Conservation (phyloP, 441 rosid species). For the Brassica hybrid region DNA sequence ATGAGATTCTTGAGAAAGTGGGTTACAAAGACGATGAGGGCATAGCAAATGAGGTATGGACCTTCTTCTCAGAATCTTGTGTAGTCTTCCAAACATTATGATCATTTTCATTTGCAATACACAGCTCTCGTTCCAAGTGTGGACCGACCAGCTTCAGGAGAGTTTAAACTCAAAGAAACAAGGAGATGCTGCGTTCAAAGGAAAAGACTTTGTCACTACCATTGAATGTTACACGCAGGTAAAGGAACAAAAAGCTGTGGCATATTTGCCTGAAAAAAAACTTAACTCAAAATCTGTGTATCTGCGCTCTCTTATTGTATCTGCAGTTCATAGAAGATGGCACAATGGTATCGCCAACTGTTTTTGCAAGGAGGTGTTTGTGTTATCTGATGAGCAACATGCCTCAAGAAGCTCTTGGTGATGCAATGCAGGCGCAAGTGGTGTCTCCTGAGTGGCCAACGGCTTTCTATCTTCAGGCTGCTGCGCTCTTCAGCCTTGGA, state of each 20-base stretch:
- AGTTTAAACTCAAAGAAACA: constrained; percentile 80
- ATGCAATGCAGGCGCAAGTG: constrained; percentile 96
- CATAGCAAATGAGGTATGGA: constrained; percentile 80
- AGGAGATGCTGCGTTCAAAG: constrained; percentile 87
- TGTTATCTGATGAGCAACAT: constrained; percentile 80
- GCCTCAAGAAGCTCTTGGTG: constrained; percentile 95
- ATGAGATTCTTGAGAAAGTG: constrained; percentile 76
- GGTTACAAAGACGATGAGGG: constrained; percentile 96
- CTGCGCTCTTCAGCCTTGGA: constrained; percentile 91
- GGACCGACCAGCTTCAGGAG: constrained; percentile 96
- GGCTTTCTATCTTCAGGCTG: constrained; percentile 92
- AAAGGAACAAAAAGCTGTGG: constrained; percentile 26
- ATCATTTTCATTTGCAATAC: constrained; percentile 29
- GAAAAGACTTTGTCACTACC: constrained; percentile 72
- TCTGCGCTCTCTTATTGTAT: constrained; percentile 7
- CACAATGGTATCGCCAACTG: constrained; percentile 90
- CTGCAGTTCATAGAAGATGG: constrained; percentile 90
- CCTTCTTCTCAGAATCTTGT: background rate
- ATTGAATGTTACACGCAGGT: constrained; percentile 83
- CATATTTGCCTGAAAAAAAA: background rate
- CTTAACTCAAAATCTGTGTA: constrained; percentile 8
- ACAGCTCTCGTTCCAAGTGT: constrained; percentile 89
- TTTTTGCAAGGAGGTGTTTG: constrained; percentile 87
- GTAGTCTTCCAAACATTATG: constrained; percentile 11
- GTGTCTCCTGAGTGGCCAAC: constrained; percentile 90